Evolutionary conservation across 139 green algal species (phyloP), one percentile per base, ranked within the genome.

Genomic region (Chlorella sp.): DNA sequence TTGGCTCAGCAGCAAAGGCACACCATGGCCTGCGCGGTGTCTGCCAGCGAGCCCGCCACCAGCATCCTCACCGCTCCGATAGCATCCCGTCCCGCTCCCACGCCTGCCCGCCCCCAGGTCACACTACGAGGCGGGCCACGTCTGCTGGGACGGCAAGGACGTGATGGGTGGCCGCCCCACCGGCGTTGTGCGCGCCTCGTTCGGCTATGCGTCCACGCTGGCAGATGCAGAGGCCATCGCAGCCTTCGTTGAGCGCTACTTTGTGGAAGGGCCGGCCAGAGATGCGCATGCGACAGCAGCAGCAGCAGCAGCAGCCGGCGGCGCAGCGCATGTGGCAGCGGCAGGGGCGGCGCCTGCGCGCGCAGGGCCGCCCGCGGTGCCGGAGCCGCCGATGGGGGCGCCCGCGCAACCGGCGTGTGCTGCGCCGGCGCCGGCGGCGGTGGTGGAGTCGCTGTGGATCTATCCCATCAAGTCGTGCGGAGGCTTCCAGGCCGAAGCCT

Each of bases 401-500:
- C 19, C 31, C 12, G 36, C 7, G 7, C 27, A 33, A 27, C 31
- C 5, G 27, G 43, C 35, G 41, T 35, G 40, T 8, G 19, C 27
- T 25, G 43, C 65, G 75, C 42, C 45, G 43, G 33, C 29, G 8
- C n/a, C n/a, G 2, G 29, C 67, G 19, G 35, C 36, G 56, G 23
- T 17, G 35, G 36, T 74, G 3, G 51, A 48, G 9, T 21, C 48
- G 36, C 38, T 97, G 41, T 90, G 76, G 67, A 62, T 98, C 55
- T 98, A 98, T 79, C 94, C 94, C 3, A 88, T 98, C 80, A 98
- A 98, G 89, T 97, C 93, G 2, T 94, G 88, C 53, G 60, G 66
- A 9, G 78, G 67, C 27, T 73, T 85, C 41, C 38, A 33, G 14
- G 64, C 72, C 1, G 9, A 51, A 2, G 63, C 70, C 40, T 93